Base-by-base conservation (phyloP, 2,329 filamentous ascomycete species). In the Ophiocordyceps sinensis region DNA sequence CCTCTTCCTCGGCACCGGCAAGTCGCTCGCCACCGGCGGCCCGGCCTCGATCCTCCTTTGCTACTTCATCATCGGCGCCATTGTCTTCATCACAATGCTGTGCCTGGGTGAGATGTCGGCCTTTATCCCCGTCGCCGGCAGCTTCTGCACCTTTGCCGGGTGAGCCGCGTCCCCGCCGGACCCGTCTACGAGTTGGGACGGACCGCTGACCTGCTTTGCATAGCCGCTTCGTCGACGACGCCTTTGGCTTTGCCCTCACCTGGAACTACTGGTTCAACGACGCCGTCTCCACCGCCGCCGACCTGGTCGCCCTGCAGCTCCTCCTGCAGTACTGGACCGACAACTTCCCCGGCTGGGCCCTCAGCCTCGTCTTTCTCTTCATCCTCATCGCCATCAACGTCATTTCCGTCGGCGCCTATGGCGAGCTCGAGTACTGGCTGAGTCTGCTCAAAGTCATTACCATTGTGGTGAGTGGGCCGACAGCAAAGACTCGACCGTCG, bases 221-320 rank as follows among this genome's bases (percentile, higher is more conserved):
- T 30, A 55, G 59, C 10, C 64, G 70, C 37, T 73, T 69, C 43
- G 65, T 73, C 11, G 70, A 74, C 47, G 68, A 71, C 48, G 65
- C 68, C 1, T 66, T 71, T 46, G 70, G 70, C 1, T 73, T 73
- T 45, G 68, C 70, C 3, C 53, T 73, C 28, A 73, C 70, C 0
- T 75, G 70, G 71, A 75, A 75, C 47, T 75, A 74, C 54, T 81
- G 75, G 75, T 78, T 79, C 50, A 79, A 81, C 52, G 75, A 80
- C 56, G 76, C 75, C 23, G 58, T 62, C 0, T 62, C 59, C 0
- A 61, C 58, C 2, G 77, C 76, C 0, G 64, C 74, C 0, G 77
- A 82, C 57, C 58, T 81, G 23, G 72, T 79, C 17, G 59, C 59
- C 1, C 45, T 62, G 23, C 59, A 62, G 68, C 57, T 81, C 2